Conservation (phyloP, 2,329 filamentous ascomycete genomes). For the Cladosporium sp. region DNA sequence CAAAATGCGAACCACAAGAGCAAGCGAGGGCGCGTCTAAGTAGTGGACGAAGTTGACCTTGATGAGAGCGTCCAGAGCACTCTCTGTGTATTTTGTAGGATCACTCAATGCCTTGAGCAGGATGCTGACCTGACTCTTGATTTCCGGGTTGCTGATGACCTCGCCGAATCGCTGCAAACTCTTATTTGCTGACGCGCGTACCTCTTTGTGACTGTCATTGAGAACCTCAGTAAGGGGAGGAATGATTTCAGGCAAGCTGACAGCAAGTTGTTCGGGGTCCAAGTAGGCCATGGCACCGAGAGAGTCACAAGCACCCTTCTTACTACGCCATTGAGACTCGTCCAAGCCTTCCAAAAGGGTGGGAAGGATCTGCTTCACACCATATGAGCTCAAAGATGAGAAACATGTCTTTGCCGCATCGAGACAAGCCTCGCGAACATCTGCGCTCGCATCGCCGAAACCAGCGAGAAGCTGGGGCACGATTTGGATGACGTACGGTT, state of each 20-base stretch:
- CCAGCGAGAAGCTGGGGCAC: slow-evolving; percentile 84
- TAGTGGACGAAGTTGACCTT: slow-evolving; percentile 99
- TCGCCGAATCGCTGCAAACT: slow-evolving; percentile 97
- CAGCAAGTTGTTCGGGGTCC: slow-evolving; percentile 87
- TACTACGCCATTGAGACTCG: slow-evolving; percentile 95
- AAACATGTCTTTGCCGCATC: slow-evolving; percentile 95
- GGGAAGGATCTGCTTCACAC: slow-evolving; percentile 90
- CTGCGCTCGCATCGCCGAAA: slow-evolving; percentile 81
- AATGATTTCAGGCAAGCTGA: slow-evolving; percentile 92
- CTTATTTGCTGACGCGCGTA: slow-evolving; percentile 84
- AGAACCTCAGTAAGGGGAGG: slow-evolving; percentile 89
- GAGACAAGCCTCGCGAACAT: slow-evolving; percentile 88
- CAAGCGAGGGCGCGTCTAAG: slow-evolving; percentile 92
- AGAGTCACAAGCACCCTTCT: slow-evolving; percentile 95
- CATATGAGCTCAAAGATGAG: slow-evolving; percentile 85
- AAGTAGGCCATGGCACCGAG: slow-evolving; percentile 98
- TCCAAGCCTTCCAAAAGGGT: slow-evolving; percentile 88
- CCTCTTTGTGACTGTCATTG: slow-evolving; percentile 98
- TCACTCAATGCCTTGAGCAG: slow-evolving; percentile 95
- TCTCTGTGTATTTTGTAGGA: slow-evolving; percentile 93
- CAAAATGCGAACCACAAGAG: slow-evolving; percentile 89
- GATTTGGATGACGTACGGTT: slow-evolving; percentile 94
- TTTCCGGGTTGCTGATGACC: slow-evolving; percentile 95
- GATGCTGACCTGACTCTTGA: slow-evolving; percentile 86
- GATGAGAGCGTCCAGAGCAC: slow-evolving; percentile 87